Base-by-base conservation (phyloP, 352 stramenopile species). In the Globisporangium okanoganense region DNA sequence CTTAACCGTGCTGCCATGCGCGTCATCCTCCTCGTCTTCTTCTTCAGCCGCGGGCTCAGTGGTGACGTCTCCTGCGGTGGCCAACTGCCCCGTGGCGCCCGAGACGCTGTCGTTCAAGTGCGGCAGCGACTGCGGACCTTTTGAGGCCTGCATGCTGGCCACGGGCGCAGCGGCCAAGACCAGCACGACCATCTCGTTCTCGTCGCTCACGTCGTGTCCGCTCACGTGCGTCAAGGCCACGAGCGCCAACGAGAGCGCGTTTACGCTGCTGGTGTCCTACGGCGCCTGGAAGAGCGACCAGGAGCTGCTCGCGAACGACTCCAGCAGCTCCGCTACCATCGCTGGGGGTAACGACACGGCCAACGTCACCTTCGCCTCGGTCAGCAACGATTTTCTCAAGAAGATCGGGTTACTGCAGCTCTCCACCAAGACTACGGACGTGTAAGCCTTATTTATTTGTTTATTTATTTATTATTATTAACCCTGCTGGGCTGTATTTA, bases 81-180 rank as follows among this genome's bases (percentile, higher is more conserved):
- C 49, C 14, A 55, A 36, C 49, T 55, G 49, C 18, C 9, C 27
- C 16, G 20, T 55, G 27, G 27, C 48, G 13, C 16, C 18, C 8
- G 48, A 55, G 48, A 55, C 48, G 27, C 48, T 55, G 27, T 55
- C 48, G 27, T 55, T 55, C 48, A 31, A 55, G 16, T 55, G 48
- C 18, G 29, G 12, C 7, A 54, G 47, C 25, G 47, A 54, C 25
- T 54, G 47, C 25, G 47, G n/a, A 18, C 13, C 5, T 2, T 38
- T 20, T 16, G 47, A 54, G 25, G 25, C 47, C 7, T 52, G 45
- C 24, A 35, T 52, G 22, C 45, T 35, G 10, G 24, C 45, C 10
- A 52, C 45, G 24, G 29, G 3, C 24, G 24, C 29, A 5, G 22
- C 18, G 13, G 3, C 14, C 22, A 52, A 52, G 3, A 18, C 45